phyloP scores from a whole-genome alignment of 768 basidiomycete species.

The Boletus insuetus region DNA sequence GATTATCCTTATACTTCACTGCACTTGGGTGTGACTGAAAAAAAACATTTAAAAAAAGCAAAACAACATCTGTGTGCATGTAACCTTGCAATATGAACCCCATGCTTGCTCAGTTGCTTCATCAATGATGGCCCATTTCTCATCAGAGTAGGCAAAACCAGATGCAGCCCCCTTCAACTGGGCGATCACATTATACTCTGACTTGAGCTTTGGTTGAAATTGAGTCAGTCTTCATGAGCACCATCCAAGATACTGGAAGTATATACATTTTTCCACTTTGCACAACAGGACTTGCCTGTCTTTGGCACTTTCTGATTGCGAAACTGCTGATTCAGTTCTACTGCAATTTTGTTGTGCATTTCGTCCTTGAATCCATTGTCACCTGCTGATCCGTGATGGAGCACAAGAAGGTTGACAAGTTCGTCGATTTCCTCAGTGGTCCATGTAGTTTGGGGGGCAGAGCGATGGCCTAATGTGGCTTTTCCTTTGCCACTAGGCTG shows the following conservation, averaged over 20 bases:
- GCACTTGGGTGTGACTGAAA: neutral
- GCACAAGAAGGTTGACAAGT: neutral
- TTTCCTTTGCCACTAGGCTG: neutral
- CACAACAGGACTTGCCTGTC: neutral
- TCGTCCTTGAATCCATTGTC: neutral
- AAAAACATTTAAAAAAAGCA: neutral
- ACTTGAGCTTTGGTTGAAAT: neutral
- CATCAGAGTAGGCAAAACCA: neutral
- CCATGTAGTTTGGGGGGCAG: neutral
- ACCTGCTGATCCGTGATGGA: neutral
- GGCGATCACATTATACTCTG: neutral
- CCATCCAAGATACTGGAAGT: neutral
- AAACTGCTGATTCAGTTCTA: neutral
- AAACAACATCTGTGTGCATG: neutral
- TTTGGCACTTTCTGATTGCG: neutral
- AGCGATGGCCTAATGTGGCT: neutral
- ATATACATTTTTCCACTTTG: neutral
- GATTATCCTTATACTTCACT: neutral
- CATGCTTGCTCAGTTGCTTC: neutral
- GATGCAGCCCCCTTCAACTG: neutral
- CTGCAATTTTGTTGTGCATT: neutral
- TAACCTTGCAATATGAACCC: neutral
- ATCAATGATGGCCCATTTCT: neutral
- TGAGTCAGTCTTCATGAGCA: neutral
- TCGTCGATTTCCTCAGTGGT: neutral